Base-by-base conservation (phyloP, 192 early-diverging fungal species). In the Coemansia sp. region DNA sequence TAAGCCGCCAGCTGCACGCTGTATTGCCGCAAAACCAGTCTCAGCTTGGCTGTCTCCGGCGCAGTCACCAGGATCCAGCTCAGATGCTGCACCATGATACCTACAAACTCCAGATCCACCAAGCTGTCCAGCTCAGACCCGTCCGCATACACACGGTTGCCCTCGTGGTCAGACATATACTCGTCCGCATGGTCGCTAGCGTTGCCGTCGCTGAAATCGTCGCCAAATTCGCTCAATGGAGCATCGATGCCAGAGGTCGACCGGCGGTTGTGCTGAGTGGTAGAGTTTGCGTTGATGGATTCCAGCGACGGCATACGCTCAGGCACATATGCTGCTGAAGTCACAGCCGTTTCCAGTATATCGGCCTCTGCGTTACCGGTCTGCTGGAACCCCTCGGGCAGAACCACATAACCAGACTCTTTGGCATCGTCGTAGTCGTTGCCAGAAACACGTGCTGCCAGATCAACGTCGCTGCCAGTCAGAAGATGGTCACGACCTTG, bases 11-110 rank as follows among this genome's bases (percentile, higher is more conserved):
- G 18, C 1, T 29, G 50, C 48, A 36, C 85, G 81, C 54, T 96
- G 90, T 66, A 97, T 61, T 88, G 90, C 56, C 91, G 92, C 12
- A 99, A 66, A 22, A 91, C 76, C 40, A 89, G 84, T 20, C 98
- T 77, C 57, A 99, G 72, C 42, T 91, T 89, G 7, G 88, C 81
- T 7, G 97, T 80, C 67, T 99, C 98, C 1, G 96, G 91, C 0
- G 96, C 90, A 1, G 98, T 99, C 28, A 98, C 91, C 14, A 99
- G 80, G 48, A 99, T 96, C 59, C 95, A 90, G 77, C 96, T 97
- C 58, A 99, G 80, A 54, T 97, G 96, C 80, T 98, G 96, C 4
- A 99, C 93, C 96, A 99, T 99, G 3, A 89, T 92, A 61, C 90
- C 91, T 6, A 94, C 91, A 85, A 98, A 99, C 48, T 98, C 97